phyloP scores from a whole-genome alignment of 805 yeast genomes.

The Sugiyamaella americana region DNA sequence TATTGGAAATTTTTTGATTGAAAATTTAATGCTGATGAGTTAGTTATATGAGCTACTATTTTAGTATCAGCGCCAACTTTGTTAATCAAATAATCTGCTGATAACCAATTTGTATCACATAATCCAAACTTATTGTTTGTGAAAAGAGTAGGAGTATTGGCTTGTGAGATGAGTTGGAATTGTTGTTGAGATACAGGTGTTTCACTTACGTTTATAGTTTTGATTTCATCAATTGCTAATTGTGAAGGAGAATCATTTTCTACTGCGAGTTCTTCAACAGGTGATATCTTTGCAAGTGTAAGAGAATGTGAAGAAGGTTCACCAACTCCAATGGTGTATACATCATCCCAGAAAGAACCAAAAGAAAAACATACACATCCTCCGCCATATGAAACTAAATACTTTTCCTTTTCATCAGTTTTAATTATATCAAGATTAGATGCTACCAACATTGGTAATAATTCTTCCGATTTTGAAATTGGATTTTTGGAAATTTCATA shows the following conservation, averaged over 20 bases:
- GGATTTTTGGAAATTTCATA: not conserved
- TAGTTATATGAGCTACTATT: constrained; percentile 29
- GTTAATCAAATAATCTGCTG: constrained; percentile 26
- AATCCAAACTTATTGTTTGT: constrained; percentile 26
- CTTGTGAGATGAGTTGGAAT: constrained; percentile 5
- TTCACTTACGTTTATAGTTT: not conserved
- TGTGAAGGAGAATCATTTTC: not conserved
- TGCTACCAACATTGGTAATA: constrained; percentile 11
- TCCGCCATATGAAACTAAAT: constrained; percentile 44
- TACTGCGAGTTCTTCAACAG: not conserved
- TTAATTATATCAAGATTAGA: not conserved
- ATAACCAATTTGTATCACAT: constrained; percentile 26
- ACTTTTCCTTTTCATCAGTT: constrained; percentile 2
- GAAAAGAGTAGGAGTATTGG: constrained; percentile 26
- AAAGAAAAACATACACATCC: constrained; percentile 82
- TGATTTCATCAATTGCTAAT: not conserved
- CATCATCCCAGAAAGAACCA: constrained; percentile 51
- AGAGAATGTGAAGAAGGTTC: not conserved
- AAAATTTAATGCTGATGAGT: constrained; percentile 25
- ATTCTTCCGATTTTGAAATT: constrained; percentile 2
- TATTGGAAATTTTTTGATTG: constrained; percentile 31
- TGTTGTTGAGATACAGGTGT: not conserved
- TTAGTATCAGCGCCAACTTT: constrained; percentile 25
- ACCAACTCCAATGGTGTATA: not conserved
- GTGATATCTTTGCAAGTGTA: too few species aligned